Base-by-base conservation (phyloP, 2,329 filamentous ascomycete genomes). In the Aureobasidium subglaciale region DNA sequence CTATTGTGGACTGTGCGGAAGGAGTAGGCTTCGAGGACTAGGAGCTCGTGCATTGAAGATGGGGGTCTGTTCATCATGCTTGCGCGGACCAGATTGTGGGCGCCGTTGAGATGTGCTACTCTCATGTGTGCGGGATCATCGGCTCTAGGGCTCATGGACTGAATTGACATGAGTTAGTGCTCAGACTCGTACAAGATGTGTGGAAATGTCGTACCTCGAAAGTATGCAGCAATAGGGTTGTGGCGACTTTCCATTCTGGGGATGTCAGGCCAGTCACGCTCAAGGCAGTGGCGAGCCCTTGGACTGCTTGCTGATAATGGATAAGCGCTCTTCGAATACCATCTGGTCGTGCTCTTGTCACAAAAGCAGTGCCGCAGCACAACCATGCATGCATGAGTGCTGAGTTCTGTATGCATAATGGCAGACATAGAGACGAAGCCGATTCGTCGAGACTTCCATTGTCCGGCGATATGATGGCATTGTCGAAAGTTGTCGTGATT, bases 331-430 rank as follows among this genome's bases (percentile, higher is more conserved):
- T 54, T 11, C 43, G 27, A 5, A 43, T 16, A 16, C 50, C 50
- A n/a, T 38, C 50, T 18, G 37, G 37, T 22, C 35, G 29, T 18
- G 16, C 18, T 13, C 18, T 42, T 35, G 27, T 25, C n/a, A 54
- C 25, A n/a, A 54, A 54, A 4, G 38, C 50, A 27, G 50, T 54
- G 20, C 50, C 38, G 29, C 50, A 54, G 5, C 38, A 54, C 15
- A 54, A n/a, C 50, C 50, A 54, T 10, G 50, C 50, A 54, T 54
- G 50, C 50, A 54, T 54, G 4, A 54, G 50, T 8, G 37, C 18
- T 8, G 50, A 43, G 20, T 54, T 42, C 9, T 54, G 18, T 18
- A 54, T 37, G 29, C 50, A 54, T 13, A 54, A n/a, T 6, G 37
- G 50, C 4, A 54, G 38, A 10, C 37, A 54, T 20, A 54, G 50